phyloP scores from a whole-genome alignment of 1,284 basidiomycete genomes.

The Leccinum cinnamomeum region DNA sequence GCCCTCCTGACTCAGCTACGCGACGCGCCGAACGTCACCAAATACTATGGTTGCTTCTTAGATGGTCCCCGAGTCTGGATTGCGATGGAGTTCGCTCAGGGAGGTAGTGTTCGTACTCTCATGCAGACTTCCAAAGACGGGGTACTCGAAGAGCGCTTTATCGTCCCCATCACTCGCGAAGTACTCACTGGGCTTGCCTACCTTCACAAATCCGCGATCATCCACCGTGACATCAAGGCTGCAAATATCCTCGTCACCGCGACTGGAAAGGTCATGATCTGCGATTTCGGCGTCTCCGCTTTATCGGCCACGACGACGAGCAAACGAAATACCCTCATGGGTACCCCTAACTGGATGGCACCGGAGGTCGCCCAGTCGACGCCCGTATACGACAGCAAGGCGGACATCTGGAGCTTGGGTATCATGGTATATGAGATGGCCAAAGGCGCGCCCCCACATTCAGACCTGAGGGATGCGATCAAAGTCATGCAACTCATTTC shows the following conservation, averaged over 20 bases:
- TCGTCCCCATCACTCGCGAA: constrained; percentile 87
- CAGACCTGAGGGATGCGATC: constrained; percentile 79
- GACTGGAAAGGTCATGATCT: constrained; percentile 87
- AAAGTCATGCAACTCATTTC: constrained; percentile 93
- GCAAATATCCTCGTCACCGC: constrained; percentile 93
- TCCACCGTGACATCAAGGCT: constrained; percentile 96
- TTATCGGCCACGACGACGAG: constrained; percentile 83
- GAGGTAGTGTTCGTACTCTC: constrained; percentile 91
- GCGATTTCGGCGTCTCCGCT: constrained; percentile 97
- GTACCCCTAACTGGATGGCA: constrained; percentile 99
- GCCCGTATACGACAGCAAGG: constrained; percentile 89
- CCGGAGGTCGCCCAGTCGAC: constrained; percentile 92
- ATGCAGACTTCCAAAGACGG: constrained; percentile 83
- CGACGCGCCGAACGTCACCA: constrained; percentile 88
- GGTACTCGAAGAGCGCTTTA: constrained; percentile 87
- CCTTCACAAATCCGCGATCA: constrained; percentile 92
- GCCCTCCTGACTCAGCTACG: constrained; percentile 88
- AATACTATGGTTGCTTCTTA: constrained; percentile 95
- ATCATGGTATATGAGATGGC: constrained; percentile 96
- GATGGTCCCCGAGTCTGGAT: constrained; percentile 98
- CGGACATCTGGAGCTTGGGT: constrained; percentile 96
- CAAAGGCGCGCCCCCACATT: constrained; percentile 90
- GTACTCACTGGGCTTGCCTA: constrained; percentile 84
- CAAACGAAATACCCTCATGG: constrained; percentile 93
- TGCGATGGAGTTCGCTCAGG: constrained; percentile 97